Evolutionary conservation across 257 asterid species (phyloP).

Genomic region (Solanum megistacrolobum): DNA sequence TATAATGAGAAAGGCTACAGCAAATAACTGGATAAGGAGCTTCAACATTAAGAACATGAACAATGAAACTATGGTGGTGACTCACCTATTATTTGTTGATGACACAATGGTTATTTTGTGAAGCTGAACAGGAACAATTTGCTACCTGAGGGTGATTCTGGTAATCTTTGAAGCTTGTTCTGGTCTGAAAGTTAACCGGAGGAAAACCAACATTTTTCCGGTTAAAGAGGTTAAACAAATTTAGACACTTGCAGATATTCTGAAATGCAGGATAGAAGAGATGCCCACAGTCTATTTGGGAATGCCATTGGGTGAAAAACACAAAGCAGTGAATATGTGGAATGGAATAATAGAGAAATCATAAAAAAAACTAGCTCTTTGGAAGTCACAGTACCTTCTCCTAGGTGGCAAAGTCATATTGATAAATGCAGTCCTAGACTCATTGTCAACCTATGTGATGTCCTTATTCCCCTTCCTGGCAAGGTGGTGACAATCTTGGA

Average conservation of each 20-base stretch:
- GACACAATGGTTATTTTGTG: background rate
- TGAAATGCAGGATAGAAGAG: background rate
- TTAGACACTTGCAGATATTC: background rate
- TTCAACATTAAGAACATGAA: background rate
- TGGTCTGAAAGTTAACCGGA: background rate
- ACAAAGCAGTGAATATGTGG: background rate
- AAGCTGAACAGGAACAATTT: background rate
- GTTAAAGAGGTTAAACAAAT: background rate
- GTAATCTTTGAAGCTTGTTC: background rate
- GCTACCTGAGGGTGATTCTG: background rate
- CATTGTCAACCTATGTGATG: background rate
- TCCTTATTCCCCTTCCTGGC: background rate
- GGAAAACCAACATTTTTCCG: background rate
- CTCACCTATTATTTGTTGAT: background rate
- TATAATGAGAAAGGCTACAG: background rate
- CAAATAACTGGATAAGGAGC: background rate
- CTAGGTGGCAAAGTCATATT: background rate
- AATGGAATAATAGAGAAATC: background rate
- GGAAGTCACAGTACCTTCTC: background rate
- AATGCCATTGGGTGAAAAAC: background rate
- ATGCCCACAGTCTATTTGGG: background rate
- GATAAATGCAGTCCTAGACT: background rate
- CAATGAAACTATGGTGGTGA: background rate
- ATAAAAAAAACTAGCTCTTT: background rate
- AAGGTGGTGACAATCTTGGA: background rate